Percentiles rank a stretch among this genome's conserved stretches.
phyloP scores from a whole-genome alignment of 148 eudicot species.

The Persicaria maculosa region DNA sequence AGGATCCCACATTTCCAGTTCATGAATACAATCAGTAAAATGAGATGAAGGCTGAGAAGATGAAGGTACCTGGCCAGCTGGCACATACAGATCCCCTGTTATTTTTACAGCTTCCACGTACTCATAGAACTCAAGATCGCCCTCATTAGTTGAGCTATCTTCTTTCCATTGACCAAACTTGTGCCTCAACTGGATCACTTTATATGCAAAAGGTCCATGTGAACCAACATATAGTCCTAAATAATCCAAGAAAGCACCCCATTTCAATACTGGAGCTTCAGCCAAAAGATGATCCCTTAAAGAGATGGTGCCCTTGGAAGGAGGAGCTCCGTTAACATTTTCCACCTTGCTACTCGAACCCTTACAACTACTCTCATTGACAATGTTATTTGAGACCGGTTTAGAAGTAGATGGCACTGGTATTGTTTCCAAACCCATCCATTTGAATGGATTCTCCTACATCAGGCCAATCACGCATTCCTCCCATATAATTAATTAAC shows the following conservation, averaged over 20 bases:
- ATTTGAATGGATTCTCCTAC: slow-evolving; percentile 15
- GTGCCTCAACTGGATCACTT: slow-evolving; percentile 84
- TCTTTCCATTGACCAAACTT: slow-evolving; percentile 93
- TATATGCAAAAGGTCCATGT: slow-evolving; percentile 69
- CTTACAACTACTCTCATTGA: slow-evolving; percentile 20
- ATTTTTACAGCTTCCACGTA: slow-evolving; percentile 94
- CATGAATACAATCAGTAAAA: not conserved
- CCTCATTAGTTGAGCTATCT: slow-evolving; percentile 36
- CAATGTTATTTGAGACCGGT: slow-evolving; percentile 22
- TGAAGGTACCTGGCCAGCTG: slow-evolving; percentile 83
- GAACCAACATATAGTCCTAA: slow-evolving; percentile 83
- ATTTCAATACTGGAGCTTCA: slow-evolving; percentile 77
- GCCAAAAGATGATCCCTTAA: slow-evolving; percentile 60
- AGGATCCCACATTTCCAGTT: not conserved
- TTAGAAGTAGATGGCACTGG: slow-evolving; percentile 19
- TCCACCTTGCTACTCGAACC: slow-evolving; percentile 19
- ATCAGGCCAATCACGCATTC: slow-evolving; percentile 50
- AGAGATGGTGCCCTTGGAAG: slow-evolving; percentile 28
- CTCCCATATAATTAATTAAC: slow-evolving; percentile 94
- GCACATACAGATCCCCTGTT: slow-evolving; percentile 95
- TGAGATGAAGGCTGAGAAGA: not conserved
- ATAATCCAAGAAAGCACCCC: slow-evolving; percentile 67
- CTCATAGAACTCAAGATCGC: slow-evolving; percentile 80
- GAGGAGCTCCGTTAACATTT: slow-evolving; percentile 13
- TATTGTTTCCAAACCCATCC: slow-evolving; percentile 17